Percentiles rank a stretch among this genome's conserved stretches.
Evolutionary conservation across 2,329 filamentous ascomycete genomes (phyloP).

Genomic region (Fonsecaea erecta): DNA sequence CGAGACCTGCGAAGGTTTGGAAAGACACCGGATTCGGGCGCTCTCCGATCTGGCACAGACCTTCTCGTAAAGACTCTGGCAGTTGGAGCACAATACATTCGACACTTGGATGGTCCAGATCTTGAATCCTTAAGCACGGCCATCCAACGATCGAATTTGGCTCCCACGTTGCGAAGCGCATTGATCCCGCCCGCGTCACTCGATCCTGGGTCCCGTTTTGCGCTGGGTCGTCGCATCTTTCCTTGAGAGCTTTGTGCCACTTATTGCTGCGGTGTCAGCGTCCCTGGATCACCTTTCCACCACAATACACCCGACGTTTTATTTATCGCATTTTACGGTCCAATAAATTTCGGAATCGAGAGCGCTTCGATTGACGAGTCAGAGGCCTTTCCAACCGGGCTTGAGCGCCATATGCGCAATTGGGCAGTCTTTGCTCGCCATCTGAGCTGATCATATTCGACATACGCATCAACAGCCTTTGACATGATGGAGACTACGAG

Average conservation of each 20-base stretch:
- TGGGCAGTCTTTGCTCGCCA: conserved; percentile 20
- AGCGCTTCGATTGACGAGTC: conserved; percentile 25
- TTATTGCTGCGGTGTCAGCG: conserved; percentile 25
- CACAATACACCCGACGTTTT: conserved; percentile 16
- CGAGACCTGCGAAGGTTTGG: neutral
- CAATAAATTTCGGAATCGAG: conserved; percentile 20
- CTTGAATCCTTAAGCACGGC: neutral
- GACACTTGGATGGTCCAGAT: neutral
- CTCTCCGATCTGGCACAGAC: conserved; percentile 2
- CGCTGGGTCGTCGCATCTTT: conserved; percentile 17
- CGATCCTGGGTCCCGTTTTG: conserved; percentile 7
- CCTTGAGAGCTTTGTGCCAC: conserved; percentile 24
- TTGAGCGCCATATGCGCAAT: conserved; percentile 27
- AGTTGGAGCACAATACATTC: neutral
- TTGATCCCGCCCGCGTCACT: neutral
- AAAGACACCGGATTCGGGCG: neutral
- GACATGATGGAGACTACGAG: conserved; percentile 47
- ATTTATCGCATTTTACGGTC: conserved; percentile 10
- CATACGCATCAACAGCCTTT: conserved; percentile 20
- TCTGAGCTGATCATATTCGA: conserved; percentile 27
- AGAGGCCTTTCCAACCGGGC: conserved; percentile 12
- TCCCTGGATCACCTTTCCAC: conserved; percentile 18
- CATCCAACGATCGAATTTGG: neutral
- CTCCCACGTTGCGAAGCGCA: neutral
- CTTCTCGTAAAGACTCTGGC: conserved; percentile 1